Conservation (phyloP, 441 rosid genomes). For the Bruguiera hainesii region DNA sequence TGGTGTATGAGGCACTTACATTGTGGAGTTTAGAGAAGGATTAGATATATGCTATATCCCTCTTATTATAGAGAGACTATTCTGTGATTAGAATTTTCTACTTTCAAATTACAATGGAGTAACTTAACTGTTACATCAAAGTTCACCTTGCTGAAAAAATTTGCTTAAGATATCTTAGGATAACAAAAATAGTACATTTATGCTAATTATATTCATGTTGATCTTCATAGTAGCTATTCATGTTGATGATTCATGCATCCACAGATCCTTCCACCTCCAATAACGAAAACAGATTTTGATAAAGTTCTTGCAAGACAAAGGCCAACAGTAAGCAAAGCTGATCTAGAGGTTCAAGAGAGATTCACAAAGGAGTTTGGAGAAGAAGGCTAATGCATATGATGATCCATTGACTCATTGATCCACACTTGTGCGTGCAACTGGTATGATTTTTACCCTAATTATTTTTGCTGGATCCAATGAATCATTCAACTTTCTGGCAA, state of each 20-base stretch:
- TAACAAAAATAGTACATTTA: too few species aligned
- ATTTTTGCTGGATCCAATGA: constrained; percentile 31
- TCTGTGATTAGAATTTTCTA: too few species aligned
- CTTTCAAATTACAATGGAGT: too few species aligned
- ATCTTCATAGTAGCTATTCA: too few species aligned
- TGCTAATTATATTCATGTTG: too few species aligned
- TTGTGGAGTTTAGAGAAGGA: too few species aligned
- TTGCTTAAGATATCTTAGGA: too few species aligned
- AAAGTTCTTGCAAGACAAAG: constrained; percentile 92
- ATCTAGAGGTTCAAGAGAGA: constrained; percentile 91
- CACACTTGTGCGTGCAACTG: constrained; percentile 28
- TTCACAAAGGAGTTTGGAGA: constrained; percentile 97
- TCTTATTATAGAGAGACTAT: too few species aligned
- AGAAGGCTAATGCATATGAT: constrained; percentile 57
- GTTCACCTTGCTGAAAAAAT: too few species aligned
- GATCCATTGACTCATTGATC: constrained; percentile 10
- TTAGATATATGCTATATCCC: too few species aligned
- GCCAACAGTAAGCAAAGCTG: constrained; percentile 92
- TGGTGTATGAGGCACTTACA: too few species aligned
- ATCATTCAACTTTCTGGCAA: constrained; percentile 17
- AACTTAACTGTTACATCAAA: too few species aligned
- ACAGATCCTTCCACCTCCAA: constrained; percentile 93
- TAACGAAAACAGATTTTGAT: constrained; percentile 73
- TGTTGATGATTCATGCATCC: constrained; percentile 1
- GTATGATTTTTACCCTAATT: constrained; percentile 44